A percentile compares a stretch with the other conserved stretches of the same genome.
Evolutionary conservation across 192 early-diverging fungal species (phyloP).

Genomic region (Coemansia aciculifera): DNA sequence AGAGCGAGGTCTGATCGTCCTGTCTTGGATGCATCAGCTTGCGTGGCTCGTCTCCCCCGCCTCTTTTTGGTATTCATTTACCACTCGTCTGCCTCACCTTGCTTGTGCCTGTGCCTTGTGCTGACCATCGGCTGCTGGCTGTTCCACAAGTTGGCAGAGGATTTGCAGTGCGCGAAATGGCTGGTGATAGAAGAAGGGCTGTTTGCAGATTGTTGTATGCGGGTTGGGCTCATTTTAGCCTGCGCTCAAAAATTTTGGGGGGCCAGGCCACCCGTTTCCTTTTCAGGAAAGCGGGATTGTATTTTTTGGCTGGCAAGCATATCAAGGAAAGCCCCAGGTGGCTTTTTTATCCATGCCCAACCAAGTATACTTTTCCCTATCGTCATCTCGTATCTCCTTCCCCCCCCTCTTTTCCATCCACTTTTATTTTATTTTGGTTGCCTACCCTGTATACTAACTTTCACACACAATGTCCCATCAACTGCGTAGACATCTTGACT

Average conservation of each 20-base stretch:
- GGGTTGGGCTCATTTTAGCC: not conserved
- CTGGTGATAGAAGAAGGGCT: slow-evolving; percentile 2
- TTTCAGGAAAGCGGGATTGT: slow-evolving; percentile 19
- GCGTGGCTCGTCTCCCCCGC: not conserved
- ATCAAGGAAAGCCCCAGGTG: slow-evolving; percentile 8
- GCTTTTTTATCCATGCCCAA: slow-evolving; percentile 2
- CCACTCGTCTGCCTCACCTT: slow-evolving; percentile 2
- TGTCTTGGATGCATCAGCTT: slow-evolving; percentile 5
- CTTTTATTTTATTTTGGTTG: not conserved
- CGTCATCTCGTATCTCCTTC: slow-evolving; percentile 5
- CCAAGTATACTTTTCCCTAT: not conserved
- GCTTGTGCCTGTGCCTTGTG: not conserved
- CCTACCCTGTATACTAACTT: slow-evolving; percentile 11
- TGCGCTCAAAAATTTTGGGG: slow-evolving; percentile 19
- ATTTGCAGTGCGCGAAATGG: slow-evolving; percentile 11
- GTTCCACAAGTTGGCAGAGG: not conserved
- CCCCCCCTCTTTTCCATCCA: not conserved
- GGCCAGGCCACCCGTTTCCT: slow-evolving; percentile 12
- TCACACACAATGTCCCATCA: slow-evolving; percentile 7
- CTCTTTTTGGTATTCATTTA: not conserved
- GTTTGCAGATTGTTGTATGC: slow-evolving; percentile 7
- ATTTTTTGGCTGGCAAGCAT: slow-evolving; percentile 20
- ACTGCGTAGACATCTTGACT: slow-evolving; percentile 16
- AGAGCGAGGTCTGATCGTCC: slow-evolving; percentile 1
- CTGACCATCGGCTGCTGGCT: not conserved